Percentiles rank a stretch among this genome's conserved stretches.
Conservation (phyloP, 139 green algal species). For the Auxenochlorella pyrenoidosa region DNA sequence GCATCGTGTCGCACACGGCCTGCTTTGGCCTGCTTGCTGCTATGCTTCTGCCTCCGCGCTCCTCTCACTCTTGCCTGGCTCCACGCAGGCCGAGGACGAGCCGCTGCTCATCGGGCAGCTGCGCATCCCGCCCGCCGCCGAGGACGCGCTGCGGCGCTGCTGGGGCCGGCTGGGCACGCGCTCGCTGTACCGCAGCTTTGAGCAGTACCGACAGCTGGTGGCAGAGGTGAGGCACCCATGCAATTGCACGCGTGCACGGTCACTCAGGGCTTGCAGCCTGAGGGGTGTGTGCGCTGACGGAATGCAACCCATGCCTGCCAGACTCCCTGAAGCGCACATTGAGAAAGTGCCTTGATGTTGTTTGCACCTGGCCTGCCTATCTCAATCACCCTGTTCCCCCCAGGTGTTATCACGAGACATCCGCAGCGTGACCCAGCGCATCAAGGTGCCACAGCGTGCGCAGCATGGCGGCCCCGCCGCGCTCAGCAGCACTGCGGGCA, state of each 20-base stretch:
- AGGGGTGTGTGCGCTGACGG: too few species aligned
- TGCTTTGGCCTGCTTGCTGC: not conserved
- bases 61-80: not conserved
- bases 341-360: too few species aligned
- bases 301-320: too few species aligned
- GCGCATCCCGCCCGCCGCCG: not conserved
- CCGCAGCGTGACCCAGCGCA: slow-evolving; percentile 71
- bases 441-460: slow-evolving; percentile 42
- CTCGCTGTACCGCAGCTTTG: slow-evolving; percentile 20
- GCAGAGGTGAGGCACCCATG: not conserved
- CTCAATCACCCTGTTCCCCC: too few species aligned
- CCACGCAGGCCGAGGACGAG: slow-evolving; percentile 28
- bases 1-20: not conserved
- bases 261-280: too few species aligned
- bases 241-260: too few species aligned
- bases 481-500: not conserved
- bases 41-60: not conserved
- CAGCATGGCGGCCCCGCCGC: slow-evolving; percentile 25
- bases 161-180: slow-evolving; percentile 10
- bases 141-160: slow-evolving; percentile 6
- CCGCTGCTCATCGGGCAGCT: slow-evolving; percentile 34
- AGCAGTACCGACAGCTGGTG: slow-evolving; percentile 46
- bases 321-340: too few species aligned
- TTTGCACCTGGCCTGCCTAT: too few species aligned
- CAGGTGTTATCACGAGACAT: slow-evolving; percentile 81